A percentile compares a stretch with the other conserved stretches of the same genome.
phyloP scores from a whole-genome alignment of 75 land plant genomes.

The Pinus albicaulis region DNA sequence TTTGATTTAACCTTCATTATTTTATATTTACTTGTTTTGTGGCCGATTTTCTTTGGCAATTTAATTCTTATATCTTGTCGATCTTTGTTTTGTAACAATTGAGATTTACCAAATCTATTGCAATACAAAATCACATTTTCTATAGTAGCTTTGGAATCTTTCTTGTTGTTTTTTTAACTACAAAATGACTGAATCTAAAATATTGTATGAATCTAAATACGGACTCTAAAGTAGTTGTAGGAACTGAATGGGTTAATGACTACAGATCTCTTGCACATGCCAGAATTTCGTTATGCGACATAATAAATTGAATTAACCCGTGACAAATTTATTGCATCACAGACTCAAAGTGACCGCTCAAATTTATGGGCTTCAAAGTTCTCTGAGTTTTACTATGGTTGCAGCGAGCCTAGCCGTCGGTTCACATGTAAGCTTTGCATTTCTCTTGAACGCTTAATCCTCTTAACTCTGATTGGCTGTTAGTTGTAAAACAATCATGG shows the following conservation, averaged over 20 bases:
- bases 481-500: no score
- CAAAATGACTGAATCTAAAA: background rate
- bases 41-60: background rate
- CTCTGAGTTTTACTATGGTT: slow-evolving; percentile 45
- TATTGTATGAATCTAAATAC: no score
- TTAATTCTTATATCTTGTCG: background rate
- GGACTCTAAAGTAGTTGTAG: no score
- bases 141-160: background rate
- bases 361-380: slow-evolving; percentile 47
- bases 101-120: no score
- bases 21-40: background rate
- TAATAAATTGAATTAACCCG: no score
- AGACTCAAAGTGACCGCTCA: slow-evolving; percentile 31
- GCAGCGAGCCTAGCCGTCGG: slow-evolving; percentile 44
- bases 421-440: slow-evolving; percentile 33
- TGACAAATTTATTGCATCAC: background rate
- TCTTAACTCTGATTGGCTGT: no score
- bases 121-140: no score
- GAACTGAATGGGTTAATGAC: no score
- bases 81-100: no score
- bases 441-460: no score
- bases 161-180: background rate
- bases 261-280: no score
- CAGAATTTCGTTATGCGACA: no score
- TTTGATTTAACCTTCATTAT: background rate